Evolutionary conservation across 2,329 filamentous ascomycete genomes (phyloP).

Genomic region (Lasiodiplodia sp.): DNA sequence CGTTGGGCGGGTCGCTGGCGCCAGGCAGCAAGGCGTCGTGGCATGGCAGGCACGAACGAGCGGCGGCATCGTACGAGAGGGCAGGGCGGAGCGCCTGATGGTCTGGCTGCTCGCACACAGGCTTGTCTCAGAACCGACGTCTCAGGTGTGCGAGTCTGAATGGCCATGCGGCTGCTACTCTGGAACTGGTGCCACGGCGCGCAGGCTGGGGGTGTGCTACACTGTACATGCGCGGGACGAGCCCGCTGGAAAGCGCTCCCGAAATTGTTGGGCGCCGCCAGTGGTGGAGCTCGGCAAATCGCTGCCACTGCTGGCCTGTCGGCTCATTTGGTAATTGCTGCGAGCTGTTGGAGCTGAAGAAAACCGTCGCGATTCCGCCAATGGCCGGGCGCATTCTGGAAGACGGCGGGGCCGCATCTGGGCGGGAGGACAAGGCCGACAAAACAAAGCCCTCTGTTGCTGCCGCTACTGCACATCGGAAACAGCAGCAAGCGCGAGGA

Average conservation of each 20-base stretch:
- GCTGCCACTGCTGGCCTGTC: conserved; percentile 7
- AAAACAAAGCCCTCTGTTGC: conserved; percentile 24
- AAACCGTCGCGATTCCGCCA: conserved; percentile 4
- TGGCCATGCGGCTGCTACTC: conserved; percentile 27
- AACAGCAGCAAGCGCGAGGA: conserved; percentile 19
- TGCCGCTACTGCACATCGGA: conserved; percentile 27
- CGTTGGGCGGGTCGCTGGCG: conserved; percentile 2
- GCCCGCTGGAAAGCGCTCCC: neutral
- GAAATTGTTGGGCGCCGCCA: conserved; percentile 10
- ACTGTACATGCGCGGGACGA: conserved; percentile 2
- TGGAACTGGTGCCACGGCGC: conserved; percentile 22
- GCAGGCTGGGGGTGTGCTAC: conserved; percentile 19
- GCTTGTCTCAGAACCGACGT: conserved; percentile 17
- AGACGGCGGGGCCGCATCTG: conserved; percentile 11
- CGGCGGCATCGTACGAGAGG: conserved; percentile 14
- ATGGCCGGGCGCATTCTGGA: conserved; percentile 6
- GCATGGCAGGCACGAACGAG: conserved; percentile 1
- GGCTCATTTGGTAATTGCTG: conserved; percentile 7
- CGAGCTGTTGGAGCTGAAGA: conserved; percentile 19
- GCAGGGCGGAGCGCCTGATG: conserved; percentile 12
- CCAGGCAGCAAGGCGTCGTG: conserved; percentile 21
- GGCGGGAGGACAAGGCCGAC: conserved; percentile 21
- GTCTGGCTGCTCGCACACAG: neutral
- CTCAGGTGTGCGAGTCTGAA: conserved; percentile 7
- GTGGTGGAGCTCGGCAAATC: conserved; percentile 22